Base-by-base conservation (phyloP, 2,329 filamentous ascomycete genomes). In the Golovinomyces cichoracearum region DNA sequence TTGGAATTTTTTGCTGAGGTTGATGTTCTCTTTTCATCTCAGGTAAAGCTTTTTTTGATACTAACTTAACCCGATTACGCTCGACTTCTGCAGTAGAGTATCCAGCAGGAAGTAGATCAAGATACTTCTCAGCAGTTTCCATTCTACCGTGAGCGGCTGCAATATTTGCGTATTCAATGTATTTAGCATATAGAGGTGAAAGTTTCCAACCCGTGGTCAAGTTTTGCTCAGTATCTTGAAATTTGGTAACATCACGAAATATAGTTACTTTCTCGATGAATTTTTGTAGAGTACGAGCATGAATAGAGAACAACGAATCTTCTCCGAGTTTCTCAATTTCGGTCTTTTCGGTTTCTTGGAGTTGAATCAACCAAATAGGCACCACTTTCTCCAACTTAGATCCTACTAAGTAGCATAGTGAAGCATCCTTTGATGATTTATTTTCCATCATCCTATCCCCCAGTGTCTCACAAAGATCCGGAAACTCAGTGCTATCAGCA, bases 221-320 rank as follows among this genome's bases (percentile, higher is more conserved):
- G 44, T 66, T 65, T 53, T 74, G 74, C 59, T 94, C 85, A 7
- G 66, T 64, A 61, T 98, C 90, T 57, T 81, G 68, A 67, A 94
- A 98, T 59, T 88, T 85, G 53, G 85, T 86, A 40, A 94, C 86
- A 56, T 90, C 75, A 49, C 90, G 80, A 76, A 98, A 98, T 48
- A 98, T 75, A 0, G 86, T 93, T 44, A 98, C 90, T 69, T 98
- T 98, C 66, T 98, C 90, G 53, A 98, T 93, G 60, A 98, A 88
- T 55, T 82, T 79, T 63, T 95, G 90, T 40, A 98, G 68, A 44
- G 81, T 80, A 52, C 78, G 77, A 49, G 88, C 85, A 58, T 95
- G 90, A 46, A 95, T 77, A 0, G 88, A 93, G 65, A 94, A 98
- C 50, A 76, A 80, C 21, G 83, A 88, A 57, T 85, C 83, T 29